A percentile compares a stretch with the other conserved stretches of the same genome.
Conservation (phyloP, 345 rosid species). For the Camelina hispida region DNA sequence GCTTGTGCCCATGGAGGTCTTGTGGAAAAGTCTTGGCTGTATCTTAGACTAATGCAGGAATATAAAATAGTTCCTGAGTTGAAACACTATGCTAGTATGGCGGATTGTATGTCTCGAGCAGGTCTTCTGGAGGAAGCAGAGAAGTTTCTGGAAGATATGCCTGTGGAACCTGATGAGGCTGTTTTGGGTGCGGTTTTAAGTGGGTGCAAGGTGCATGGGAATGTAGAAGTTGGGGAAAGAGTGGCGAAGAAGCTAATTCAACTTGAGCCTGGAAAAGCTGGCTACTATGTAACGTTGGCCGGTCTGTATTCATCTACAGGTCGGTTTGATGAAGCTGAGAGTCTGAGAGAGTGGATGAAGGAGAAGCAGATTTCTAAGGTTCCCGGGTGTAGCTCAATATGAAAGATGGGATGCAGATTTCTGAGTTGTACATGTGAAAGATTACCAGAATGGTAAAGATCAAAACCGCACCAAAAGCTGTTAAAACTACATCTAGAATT, state of each 20-base stretch:
- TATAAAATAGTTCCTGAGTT: slow-evolving; percentile 49
- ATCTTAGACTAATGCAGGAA: slow-evolving; percentile 52
- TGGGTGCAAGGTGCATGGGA: slow-evolving; percentile 61
- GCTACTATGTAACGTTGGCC: slow-evolving; percentile 61
- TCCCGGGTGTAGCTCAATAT: slow-evolving; percentile 59
- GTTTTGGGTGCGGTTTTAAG: slow-evolving; percentile 59
- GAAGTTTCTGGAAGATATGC: slow-evolving; percentile 58
- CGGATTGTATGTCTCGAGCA: slow-evolving; percentile 64
- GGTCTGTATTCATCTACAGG: slow-evolving; percentile 55
- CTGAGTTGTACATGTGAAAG: slow-evolving; percentile 9
- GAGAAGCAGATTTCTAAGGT: slow-evolving; percentile 51
- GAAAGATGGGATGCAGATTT: slow-evolving; percentile 30
- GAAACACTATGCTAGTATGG: slow-evolving; percentile 64
- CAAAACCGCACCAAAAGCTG: background rate
- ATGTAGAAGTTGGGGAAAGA: slow-evolving; percentile 64
- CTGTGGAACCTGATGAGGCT: slow-evolving; percentile 64
- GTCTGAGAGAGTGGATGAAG: slow-evolving; percentile 54
- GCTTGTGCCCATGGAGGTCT: slow-evolving; percentile 72
- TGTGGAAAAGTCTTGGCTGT: slow-evolving; percentile 51
- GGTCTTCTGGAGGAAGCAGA: slow-evolving; percentile 69
- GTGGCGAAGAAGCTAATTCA: slow-evolving; percentile 57
- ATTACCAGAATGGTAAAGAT: background rate
- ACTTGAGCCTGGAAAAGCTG: slow-evolving; percentile 55
- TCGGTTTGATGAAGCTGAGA: slow-evolving; percentile 61
- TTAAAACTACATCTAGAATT: slow-evolving; percentile 9